phyloP scores from a whole-genome alignment of 257 asterid genomes.

The Lavandula angustifolia region DNA sequence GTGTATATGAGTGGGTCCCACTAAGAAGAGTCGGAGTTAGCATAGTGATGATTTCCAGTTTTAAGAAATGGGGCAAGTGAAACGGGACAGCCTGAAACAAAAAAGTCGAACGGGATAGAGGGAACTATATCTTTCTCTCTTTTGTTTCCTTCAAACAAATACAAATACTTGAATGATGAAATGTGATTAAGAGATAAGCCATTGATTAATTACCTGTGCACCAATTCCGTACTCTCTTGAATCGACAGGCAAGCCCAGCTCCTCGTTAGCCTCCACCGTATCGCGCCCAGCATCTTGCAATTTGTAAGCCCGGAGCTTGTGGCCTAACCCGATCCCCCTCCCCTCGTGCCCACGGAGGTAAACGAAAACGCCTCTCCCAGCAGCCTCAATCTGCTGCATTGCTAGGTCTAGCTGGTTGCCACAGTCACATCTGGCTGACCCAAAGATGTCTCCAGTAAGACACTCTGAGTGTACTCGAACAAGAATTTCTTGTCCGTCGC shows the following conservation, averaged over 20 bases:
- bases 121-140: too few species aligned
- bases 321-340: constrained; percentile 93
- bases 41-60: too few species aligned
- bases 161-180: too few species aligned
- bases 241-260: constrained; percentile 84
- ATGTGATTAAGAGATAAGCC: too few species aligned
- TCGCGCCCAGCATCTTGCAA: constrained; percentile 86
- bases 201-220: too few species aligned
- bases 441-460: constrained; percentile 68
- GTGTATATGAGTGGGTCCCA: too few species aligned
- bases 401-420: constrained; percentile 86
- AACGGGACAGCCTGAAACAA: too few species aligned
- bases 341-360: constrained; percentile 98
- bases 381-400: constrained; percentile 90
- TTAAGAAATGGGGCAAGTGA: too few species aligned
- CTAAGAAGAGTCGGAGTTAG: too few species aligned
- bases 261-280: constrained; percentile 86
- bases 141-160: too few species aligned
- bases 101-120: too few species aligned
- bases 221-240: constrained; percentile 98
- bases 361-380: constrained; percentile 83
- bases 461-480: constrained; percentile 98
- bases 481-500: constrained; percentile 72
- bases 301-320: constrained; percentile 87
- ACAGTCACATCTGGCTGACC: constrained; percentile 93